A percentile compares a stretch with the other conserved stretches of the same genome.
These are phyloP conservation scores for Phoma sp. DNA, from an alignment of 2,329 filamentous ascomycete genomes.

Conservation along the genomic window DNA sequence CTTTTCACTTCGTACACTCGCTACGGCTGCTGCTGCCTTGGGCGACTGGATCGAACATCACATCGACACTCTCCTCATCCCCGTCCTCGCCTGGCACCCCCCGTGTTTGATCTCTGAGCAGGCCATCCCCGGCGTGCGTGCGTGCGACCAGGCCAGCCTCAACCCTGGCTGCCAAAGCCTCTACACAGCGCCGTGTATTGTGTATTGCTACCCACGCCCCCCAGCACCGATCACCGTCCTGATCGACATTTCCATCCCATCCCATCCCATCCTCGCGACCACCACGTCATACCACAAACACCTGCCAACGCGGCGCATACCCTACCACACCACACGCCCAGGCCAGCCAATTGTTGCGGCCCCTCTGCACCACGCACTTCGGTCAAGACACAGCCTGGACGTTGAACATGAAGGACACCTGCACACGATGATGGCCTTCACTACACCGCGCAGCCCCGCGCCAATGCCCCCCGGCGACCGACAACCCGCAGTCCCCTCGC, in stretches of 20 bases:
- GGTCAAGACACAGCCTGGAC: constrained; percentile 5
- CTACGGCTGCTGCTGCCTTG: constrained; percentile 4
- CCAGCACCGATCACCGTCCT: constrained; percentile 4
- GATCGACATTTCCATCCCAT: not conserved
- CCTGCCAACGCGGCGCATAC: constrained; percentile 3
- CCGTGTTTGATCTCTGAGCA: constrained; percentile 16
- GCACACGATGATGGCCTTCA: constrained; percentile 34
- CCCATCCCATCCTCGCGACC: not conserved
- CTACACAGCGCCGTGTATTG: not conserved
- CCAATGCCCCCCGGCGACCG: constrained; percentile 16
- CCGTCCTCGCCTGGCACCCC: constrained; percentile 11
- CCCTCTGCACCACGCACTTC: constrained; percentile 8
- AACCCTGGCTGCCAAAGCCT: constrained; percentile 3
- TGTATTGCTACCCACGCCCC: constrained; percentile 1
- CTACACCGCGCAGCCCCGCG: constrained; percentile 19
- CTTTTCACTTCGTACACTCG: constrained; percentile 16
- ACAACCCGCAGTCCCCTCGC: constrained; percentile 32
- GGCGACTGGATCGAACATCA: not conserved
- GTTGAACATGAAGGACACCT: constrained; percentile 40
- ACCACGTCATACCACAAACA: constrained; percentile 4
- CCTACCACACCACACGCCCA: not conserved
- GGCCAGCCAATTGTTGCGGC: constrained; percentile 7
- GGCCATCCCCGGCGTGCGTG: constrained; percentile 14
- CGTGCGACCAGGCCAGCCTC: constrained; percentile 6
- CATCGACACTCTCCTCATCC: not conserved